These are phyloP conservation scores for Rhynchospora breviuscula DNA, from an alignment of 176 grass and related monocot species.

Conservation along the genomic window DNA sequence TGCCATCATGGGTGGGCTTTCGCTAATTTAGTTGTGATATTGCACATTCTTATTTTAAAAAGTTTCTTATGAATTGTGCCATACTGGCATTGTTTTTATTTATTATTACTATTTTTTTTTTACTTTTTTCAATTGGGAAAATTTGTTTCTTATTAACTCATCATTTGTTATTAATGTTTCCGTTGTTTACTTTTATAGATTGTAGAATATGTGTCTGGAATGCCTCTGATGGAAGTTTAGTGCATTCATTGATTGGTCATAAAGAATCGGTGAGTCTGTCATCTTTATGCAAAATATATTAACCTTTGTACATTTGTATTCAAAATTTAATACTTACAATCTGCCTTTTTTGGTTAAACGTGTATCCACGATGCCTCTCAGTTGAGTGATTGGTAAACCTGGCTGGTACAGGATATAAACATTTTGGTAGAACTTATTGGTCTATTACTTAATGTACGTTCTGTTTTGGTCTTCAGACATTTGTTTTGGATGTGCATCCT, in stretches of 20 bases:
- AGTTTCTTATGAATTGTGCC: neutral
- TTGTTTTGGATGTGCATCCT: constrained; percentile 99
- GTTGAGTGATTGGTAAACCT: neutral
- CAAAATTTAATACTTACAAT: neutral
- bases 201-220: constrained; percentile 99
- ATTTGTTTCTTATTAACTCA: neutral
- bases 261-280: constrained; percentile 70
- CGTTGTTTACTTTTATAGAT: constrained; percentile 39
- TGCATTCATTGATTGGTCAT: constrained; percentile 97
- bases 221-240: constrained; percentile 97
- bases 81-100: constrained; percentile 8
- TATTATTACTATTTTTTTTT: neutral
- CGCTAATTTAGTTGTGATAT: constrained; percentile 23
- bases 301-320: neutral
- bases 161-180: constrained; percentile 7
- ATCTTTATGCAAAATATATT: neutral
- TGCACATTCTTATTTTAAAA: neutral
- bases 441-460: neutral
- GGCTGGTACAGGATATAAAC: neutral
- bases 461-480: constrained; percentile 54
- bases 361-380: neutral
- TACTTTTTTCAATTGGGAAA: neutral
- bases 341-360: constrained; percentile 1
- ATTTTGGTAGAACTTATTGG: neutral
- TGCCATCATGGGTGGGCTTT: constrained; percentile 85